Conservation (phyloP, 2,329 filamentous ascomycete species). For the Aspergillus quadrilineatus region DNA sequence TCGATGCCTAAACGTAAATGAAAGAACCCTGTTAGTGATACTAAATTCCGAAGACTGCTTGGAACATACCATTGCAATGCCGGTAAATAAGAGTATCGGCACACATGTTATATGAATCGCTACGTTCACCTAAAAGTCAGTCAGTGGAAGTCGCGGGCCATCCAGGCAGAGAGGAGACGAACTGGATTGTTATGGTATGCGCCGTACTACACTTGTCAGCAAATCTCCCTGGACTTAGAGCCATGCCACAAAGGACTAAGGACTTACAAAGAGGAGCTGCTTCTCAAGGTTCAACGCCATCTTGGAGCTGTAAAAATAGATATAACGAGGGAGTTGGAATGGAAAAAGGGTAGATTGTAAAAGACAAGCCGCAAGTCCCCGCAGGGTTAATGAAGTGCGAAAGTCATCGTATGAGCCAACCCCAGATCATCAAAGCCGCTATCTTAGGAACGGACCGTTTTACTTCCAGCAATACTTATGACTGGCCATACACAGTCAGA, state of each 20-base stretch:
- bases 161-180: slow-evolving; percentile 24
- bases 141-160: slow-evolving; percentile 21
- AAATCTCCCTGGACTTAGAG: slow-evolving; percentile 10
- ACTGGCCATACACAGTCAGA: not conserved
- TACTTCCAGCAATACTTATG: not conserved
- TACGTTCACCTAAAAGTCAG: slow-evolving; percentile 56
- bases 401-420: slow-evolving; percentile 5
- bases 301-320: slow-evolving; percentile 2
- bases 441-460: not conserved
- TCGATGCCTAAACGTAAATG: slow-evolving; percentile 51
- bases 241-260: slow-evolving; percentile 26
- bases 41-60: not conserved
- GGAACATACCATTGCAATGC: slow-evolving; percentile 56
- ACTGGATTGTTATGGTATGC: slow-evolving; percentile 66
- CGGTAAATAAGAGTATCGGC: slow-evolving; percentile 60
- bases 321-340: not conserved
- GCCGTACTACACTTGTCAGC: slow-evolving; percentile 54
- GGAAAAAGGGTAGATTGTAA: not conserved
- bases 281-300: slow-evolving; percentile 63
- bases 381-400: not conserved
- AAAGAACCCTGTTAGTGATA: slow-evolving; percentile 5
- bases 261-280: slow-evolving; percentile 63
- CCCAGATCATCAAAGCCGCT: slow-evolving; percentile 1
- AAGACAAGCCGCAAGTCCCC: not conserved
- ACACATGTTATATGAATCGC: slow-evolving; percentile 65